Percentiles rank a stretch among this genome's conserved stretches.
These are phyloP conservation scores for Diaporthe eres DNA, from an alignment of 2,329 filamentous ascomycete species.

Conservation along the genomic window DNA sequence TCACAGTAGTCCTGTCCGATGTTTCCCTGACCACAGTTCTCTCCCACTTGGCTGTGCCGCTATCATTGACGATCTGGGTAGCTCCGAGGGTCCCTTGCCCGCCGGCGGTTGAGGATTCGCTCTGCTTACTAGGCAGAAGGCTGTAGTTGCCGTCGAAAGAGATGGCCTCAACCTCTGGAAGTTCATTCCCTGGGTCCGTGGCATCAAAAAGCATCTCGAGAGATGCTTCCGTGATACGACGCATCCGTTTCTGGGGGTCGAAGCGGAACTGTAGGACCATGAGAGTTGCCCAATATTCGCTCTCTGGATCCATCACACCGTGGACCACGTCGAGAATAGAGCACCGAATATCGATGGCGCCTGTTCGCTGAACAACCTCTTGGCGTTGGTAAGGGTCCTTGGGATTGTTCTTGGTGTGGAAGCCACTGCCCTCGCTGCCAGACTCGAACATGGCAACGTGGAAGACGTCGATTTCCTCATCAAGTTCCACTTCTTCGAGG, in stretches of 20 bases:
- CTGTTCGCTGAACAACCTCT: constrained; percentile 42
- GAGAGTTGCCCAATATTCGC: constrained; percentile 45
- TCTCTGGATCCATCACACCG: constrained; percentile 44
- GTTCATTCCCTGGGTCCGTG: constrained; percentile 21
- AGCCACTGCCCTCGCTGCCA: background rate
- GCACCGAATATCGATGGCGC: constrained; percentile 47
- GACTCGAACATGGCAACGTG: background rate
- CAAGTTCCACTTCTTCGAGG: background rate
- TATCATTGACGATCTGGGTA: background rate
- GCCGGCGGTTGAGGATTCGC: background rate
- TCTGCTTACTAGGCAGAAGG: constrained; percentile 2
- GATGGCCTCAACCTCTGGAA: constrained; percentile 23
- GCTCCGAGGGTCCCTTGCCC: no score
- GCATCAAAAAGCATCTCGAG: constrained; percentile 45
- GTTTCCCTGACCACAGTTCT: constrained; percentile 43
- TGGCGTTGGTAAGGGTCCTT: constrained; percentile 4
- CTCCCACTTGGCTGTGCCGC: constrained; percentile 16
- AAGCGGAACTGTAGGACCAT: constrained; percentile 48
- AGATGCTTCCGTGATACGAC: constrained; percentile 45
- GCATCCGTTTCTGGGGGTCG: constrained; percentile 45
- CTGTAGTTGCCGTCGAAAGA: constrained; percentile 21
- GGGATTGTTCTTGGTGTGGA: constrained; percentile 26
- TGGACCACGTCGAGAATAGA: constrained; percentile 47
- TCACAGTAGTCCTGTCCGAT: constrained; percentile 42
- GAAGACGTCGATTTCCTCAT: background rate